A percentile compares a stretch with the other conserved stretches of the same genome.
phyloP scores from a whole-genome alignment of 1,139 yeast genomes.

The Saccharomyces pastorianus region DNA sequence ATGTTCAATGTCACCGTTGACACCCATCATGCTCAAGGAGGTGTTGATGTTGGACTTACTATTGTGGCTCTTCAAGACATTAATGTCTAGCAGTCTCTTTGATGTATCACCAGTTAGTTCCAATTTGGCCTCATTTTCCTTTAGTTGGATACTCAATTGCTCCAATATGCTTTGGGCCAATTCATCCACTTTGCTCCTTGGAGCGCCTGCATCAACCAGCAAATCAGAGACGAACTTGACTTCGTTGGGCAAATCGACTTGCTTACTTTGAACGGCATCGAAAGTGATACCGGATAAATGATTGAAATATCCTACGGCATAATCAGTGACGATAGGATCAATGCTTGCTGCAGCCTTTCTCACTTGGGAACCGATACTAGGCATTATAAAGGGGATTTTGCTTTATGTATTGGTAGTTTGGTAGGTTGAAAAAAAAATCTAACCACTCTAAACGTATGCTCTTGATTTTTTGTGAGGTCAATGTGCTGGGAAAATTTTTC shows the following conservation, averaged over 20 bases:
- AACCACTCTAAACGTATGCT: no score
- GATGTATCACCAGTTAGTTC: constrained; percentile 75
- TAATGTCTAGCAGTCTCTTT: constrained; percentile 67
- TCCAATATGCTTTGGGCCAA: constrained; percentile 41
- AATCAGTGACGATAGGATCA: constrained; percentile 85
- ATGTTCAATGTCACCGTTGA: constrained; percentile 78
- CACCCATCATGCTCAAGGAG: constrained; percentile 63
- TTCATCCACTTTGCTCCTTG: constrained; percentile 42
- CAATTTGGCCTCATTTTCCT: constrained; percentile 63
- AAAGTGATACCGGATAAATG: constrained; percentile 68
- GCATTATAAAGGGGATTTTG: constrained; percentile 5
- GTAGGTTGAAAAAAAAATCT: no score
- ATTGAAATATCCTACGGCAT: constrained; percentile 82
- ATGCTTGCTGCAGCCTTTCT: constrained; percentile 82
- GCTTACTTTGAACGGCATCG: constrained; percentile 75
- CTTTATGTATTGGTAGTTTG: no score
- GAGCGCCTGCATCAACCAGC: constrained; percentile 75
- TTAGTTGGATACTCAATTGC: constrained; percentile 48
- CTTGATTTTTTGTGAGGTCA: no score
- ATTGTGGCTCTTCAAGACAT: constrained; percentile 53
- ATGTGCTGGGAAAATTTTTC: no score
- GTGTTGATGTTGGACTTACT: constrained; percentile 60
- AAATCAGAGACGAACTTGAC: constrained; percentile 56
- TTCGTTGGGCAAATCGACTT: constrained; percentile 58
- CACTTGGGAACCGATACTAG: constrained; percentile 45